Conservation (phyloP, 1,284 basidiomycete genomes). For the Testicularia cyperi region DNA sequence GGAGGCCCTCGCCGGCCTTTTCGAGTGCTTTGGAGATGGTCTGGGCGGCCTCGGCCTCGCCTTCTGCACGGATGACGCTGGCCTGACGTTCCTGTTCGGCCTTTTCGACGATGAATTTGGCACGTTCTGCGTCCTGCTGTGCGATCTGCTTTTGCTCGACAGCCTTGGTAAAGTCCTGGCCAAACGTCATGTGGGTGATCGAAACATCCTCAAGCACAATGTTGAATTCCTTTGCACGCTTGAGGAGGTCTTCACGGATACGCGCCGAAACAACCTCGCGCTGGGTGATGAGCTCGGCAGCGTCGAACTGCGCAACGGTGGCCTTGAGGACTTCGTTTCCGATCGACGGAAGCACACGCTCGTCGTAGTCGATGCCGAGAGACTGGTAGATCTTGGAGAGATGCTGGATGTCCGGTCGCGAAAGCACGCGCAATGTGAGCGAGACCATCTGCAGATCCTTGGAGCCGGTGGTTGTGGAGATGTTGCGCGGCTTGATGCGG, state of each 20-base stretch:
- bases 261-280: conserved; percentile 77
- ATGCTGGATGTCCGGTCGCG: conserved; percentile 84
- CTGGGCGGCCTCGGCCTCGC: conserved; percentile 83
- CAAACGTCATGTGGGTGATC: conserved; percentile 70
- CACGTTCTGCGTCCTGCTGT: conserved; percentile 88
- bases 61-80: conserved; percentile 94
- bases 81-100: conserved; percentile 98
- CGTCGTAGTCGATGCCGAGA: conserved; percentile 94
- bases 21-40: conserved; percentile 91
- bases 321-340: conserved; percentile 95
- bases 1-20: conserved; percentile 91
- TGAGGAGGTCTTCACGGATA: conserved; percentile 87
- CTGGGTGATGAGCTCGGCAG: conserved; percentile 83
- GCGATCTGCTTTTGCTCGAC: conserved; percentile 98
- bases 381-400: conserved; percentile 92
- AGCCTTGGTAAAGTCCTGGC: conserved; percentile 69
- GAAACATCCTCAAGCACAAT: conserved; percentile 96
- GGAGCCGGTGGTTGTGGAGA: conserved; percentile 92
- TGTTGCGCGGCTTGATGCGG: conserved; percentile 90
- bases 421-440: conserved; percentile 92
- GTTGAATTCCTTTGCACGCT: conserved; percentile 93
- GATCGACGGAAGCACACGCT: conserved; percentile 74
- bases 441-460: conserved; percentile 93
- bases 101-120: conserved; percentile 96
- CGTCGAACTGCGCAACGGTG: conserved; percentile 97